phyloP scores from a whole-genome alignment of 164 flowering plant genomes.

The Taxillus chinensis region DNA sequence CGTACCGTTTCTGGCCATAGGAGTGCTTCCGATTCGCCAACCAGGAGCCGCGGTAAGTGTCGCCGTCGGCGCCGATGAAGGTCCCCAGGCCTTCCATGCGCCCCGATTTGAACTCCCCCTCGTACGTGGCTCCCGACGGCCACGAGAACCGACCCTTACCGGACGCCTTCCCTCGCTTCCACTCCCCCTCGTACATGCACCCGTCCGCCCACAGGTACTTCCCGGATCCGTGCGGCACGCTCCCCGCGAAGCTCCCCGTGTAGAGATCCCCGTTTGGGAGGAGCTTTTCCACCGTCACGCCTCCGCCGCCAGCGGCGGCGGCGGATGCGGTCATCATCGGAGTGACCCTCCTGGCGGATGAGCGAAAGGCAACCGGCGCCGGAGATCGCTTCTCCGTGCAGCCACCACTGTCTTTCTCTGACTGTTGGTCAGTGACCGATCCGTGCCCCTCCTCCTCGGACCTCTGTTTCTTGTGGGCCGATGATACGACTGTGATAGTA shows the following conservation, averaged over 20 bases:
- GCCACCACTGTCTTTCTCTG: background rate
- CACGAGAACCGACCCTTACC: conserved; percentile 82
- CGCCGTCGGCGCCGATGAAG: conserved; percentile 70
- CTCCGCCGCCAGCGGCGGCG: background rate
- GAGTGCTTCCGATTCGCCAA: conserved; percentile 58
- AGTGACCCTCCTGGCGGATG: background rate
- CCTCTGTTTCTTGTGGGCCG: conserved; percentile 18
- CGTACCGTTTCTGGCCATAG: conserved; percentile 58
- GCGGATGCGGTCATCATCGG: conserved; percentile 14
- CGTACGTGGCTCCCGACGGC: conserved; percentile 85
- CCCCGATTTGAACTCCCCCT: conserved; percentile 77
- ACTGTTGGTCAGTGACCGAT: background rate
- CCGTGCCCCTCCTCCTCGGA: conserved; percentile 13
- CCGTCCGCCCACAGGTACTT: conserved; percentile 86
- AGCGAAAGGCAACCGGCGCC: no score
- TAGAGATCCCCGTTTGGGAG: conserved; percentile 85
- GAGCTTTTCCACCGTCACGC: conserved; percentile 31
- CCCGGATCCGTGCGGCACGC: conserved; percentile 64
- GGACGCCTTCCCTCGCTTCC: conserved; percentile 63
- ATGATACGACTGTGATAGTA: background rate
- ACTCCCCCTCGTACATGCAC: conserved; percentile 84
- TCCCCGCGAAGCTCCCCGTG: conserved; percentile 44
- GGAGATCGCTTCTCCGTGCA: conserved; percentile 2
- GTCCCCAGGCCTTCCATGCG: conserved; percentile 83
- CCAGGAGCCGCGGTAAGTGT: conserved; percentile 73